Percentiles rank a stretch among this genome's conserved stretches.
Conservation (phyloP, 2,329 filamentous ascomycete species). For the Ilyonectria robusta region DNA sequence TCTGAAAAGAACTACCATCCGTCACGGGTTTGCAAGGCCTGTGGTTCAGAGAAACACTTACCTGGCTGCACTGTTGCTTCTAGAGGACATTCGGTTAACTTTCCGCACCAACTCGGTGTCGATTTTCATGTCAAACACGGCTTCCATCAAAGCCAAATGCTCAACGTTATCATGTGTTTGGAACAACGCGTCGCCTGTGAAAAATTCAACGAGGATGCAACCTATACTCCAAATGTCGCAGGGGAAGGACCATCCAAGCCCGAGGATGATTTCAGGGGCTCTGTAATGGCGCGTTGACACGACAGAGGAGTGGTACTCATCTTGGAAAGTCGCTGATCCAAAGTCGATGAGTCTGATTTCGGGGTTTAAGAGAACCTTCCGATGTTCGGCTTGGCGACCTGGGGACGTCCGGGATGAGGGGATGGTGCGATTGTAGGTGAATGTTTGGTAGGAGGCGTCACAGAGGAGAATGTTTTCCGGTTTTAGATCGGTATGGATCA, state of each 20-base stretch:
- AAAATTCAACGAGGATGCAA: conserved; percentile 80
- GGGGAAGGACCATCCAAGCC: conserved; percentile 78
- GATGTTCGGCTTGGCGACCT: conserved; percentile 72
- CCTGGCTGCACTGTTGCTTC: conserved; percentile 74
- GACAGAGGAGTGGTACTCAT: conserved; percentile 80
- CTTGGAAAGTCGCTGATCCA: conserved; percentile 79
- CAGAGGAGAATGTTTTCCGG: conserved; percentile 80
- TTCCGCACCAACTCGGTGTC: conserved; percentile 69
- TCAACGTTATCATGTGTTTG: conserved; percentile 81
- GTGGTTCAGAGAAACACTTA: conserved; percentile 52
- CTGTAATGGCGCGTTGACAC: conserved; percentile 79
- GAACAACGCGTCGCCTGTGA: conserved; percentile 78
- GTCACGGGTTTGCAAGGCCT: neutral
- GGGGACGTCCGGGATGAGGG: conserved; percentile 75
- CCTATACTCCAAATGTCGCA: conserved; percentile 83
- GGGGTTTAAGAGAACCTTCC: conserved; percentile 76
- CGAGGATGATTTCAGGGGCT: conserved; percentile 79
- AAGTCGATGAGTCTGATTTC: conserved; percentile 81
- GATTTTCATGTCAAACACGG: conserved; percentile 73
- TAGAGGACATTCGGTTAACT: conserved; percentile 65
- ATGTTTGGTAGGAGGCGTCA: conserved; percentile 76
- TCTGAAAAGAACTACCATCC: neutral
- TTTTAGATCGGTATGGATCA: conserved; percentile 91
- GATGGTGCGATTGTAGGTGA: conserved; percentile 79
- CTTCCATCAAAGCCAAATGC: conserved; percentile 83